Conservation (phyloP, 768 basidiomycete species). For the Tubosaeta sp. region DNA sequence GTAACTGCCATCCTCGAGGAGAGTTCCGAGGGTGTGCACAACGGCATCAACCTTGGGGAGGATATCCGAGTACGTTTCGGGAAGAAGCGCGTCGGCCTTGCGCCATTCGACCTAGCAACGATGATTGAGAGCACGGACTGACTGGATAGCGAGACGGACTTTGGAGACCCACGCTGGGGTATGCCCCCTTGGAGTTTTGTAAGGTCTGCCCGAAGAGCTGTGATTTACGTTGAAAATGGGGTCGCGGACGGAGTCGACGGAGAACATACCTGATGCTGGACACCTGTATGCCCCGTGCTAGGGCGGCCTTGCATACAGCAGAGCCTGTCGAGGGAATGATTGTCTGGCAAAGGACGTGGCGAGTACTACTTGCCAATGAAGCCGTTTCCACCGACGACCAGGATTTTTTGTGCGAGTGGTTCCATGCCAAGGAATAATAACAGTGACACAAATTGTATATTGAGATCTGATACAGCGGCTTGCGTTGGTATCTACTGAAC, state of each 20-base stretch:
- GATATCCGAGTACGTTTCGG: conserved; percentile 65
- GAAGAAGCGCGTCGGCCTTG: conserved; percentile 75
- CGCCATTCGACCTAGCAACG: conserved; percentile 78
- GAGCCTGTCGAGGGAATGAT: conserved; percentile 58
- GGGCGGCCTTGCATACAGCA: conserved; percentile 84
- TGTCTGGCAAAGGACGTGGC: neutral
- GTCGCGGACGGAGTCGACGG: neutral
- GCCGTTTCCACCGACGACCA: conserved; percentile 98
- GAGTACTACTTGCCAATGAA: conserved; percentile 70
- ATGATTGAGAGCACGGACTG: conserved; percentile 5
- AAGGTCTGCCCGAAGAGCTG: conserved; percentile 86
- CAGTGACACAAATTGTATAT: neutral
- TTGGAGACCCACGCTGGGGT: conserved; percentile 79
- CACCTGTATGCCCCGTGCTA: conserved; percentile 80
- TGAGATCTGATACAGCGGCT: neutral
- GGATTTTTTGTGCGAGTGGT: conserved; percentile 51
- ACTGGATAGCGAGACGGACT: conserved; percentile 37
- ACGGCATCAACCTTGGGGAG: conserved; percentile 69
- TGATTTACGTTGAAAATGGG: neutral
- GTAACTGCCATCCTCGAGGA: conserved; percentile 79
- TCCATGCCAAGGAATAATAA: conserved; percentile 8
- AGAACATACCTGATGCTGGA: conserved; percentile 74
- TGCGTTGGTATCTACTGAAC: neutral
- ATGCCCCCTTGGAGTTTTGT: conserved; percentile 86
- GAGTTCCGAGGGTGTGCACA: conserved; percentile 90